Conservation (phyloP, 805 yeast genomes). For the Metschnikowia colocasiae region DNA sequence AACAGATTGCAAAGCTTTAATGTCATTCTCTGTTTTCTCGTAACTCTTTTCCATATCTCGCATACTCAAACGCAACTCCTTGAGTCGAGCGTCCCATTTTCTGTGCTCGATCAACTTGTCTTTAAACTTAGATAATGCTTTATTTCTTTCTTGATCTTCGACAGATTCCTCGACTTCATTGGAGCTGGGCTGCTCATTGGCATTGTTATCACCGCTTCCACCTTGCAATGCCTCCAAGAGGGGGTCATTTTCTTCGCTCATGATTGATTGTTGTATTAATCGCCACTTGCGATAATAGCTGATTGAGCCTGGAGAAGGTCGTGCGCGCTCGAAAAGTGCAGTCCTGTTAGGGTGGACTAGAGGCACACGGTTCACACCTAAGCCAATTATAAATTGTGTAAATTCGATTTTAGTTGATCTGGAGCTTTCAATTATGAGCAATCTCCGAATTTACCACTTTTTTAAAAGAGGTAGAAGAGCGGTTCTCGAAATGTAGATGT, state of each 20-base stretch:
- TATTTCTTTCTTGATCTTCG: conserved; percentile 67
- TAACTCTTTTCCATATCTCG: conserved; percentile 78
- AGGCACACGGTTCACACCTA: neutral
- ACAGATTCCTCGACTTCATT: conserved; percentile 23
- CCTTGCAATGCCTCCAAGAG: conserved; percentile 60
- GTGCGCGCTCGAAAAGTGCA: conserved; percentile 1
- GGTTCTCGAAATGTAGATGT: neutral
- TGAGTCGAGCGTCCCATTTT: conserved; percentile 88
- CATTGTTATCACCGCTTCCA: conserved; percentile 25
- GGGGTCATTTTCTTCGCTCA: conserved; percentile 68
- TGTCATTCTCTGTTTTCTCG: conserved; percentile 93
- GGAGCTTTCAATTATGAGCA: neutral
- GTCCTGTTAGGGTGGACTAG: neutral
- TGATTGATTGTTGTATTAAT: conserved; percentile 28
- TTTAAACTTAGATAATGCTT: conserved; percentile 75
- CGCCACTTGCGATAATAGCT: conserved; percentile 12
- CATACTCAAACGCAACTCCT: conserved; percentile 76
- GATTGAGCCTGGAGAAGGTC: conserved; percentile 6
- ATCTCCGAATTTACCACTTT: neutral
- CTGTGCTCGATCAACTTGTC: conserved; percentile 88
- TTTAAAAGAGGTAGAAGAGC: neutral
- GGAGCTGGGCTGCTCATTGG: conserved; percentile 20
- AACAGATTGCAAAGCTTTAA: conserved; percentile 93
- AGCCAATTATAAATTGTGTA: neutral
- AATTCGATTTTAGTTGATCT: no score